phyloP scores from a whole-genome alignment of 176 grass and related monocot genomes.

The Saccharum officinarum region DNA sequence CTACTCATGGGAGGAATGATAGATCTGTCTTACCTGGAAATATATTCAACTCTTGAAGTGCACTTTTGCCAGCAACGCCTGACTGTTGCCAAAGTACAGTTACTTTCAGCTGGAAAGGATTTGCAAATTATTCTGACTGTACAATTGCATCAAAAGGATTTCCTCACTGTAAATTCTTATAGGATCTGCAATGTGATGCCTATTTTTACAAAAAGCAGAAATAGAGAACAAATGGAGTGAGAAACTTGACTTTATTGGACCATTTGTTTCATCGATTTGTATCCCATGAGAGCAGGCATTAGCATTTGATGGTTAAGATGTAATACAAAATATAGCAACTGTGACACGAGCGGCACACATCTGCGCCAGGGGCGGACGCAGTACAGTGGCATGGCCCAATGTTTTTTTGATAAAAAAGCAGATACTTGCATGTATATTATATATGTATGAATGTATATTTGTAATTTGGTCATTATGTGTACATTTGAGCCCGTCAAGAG shows the following conservation, averaged over 20 bases:
- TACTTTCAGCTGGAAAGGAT: conserved; percentile 5
- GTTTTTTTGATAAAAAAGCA: not conserved
- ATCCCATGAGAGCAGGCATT: not conserved
- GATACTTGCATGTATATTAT: not conserved
- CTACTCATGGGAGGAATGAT: conserved; percentile 67
- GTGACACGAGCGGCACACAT: not conserved
- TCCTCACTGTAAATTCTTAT: not conserved
- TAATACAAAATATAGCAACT: not conserved
- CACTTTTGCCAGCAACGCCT: not conserved
- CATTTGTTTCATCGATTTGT: not conserved
- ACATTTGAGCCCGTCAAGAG: not conserved
- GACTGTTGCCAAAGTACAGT: conserved; percentile 22
- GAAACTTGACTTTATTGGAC: not conserved
- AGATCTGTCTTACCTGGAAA: conserved; percentile 63
- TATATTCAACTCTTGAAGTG: conserved; percentile 65
- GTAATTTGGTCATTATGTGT: no score
- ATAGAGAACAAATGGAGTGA: not conserved
- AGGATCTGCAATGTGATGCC: not conserved
- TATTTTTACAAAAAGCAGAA: conserved; percentile 7
- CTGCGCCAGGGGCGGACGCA: not conserved
- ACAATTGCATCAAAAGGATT: conserved; percentile 5
- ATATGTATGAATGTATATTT: not conserved
- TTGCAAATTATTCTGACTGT: not conserved
- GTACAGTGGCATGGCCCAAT: not conserved
- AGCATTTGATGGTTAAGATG: not conserved